phyloP scores from a whole-genome alignment of 164 flowering plant genomes.

The Echeveria elegans region DNA sequence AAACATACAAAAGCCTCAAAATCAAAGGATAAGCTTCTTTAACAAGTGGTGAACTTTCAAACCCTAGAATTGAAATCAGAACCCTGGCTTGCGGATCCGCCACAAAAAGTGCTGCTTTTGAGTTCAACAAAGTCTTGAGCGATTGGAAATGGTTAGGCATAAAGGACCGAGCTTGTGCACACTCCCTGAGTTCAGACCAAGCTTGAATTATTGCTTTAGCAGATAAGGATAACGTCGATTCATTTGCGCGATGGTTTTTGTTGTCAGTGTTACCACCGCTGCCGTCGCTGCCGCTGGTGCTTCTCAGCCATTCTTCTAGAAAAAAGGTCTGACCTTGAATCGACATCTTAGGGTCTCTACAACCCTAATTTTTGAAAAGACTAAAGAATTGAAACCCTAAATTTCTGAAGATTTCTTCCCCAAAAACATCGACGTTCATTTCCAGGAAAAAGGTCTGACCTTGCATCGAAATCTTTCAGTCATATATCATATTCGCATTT shows the following conservation, averaged over 20 bases:
- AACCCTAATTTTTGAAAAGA: neutral
- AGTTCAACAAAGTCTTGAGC: slow-evolving; percentile 41
- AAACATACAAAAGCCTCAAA: slow-evolving; percentile 71
- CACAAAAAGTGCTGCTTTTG: slow-evolving; percentile 53
- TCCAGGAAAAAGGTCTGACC: neutral
- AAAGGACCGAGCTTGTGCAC: slow-evolving; percentile 30
- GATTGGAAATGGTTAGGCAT: slow-evolving; percentile 39
- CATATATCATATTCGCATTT: no score
- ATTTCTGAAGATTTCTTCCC: no score
- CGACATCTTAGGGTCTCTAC: slow-evolving; percentile 20
- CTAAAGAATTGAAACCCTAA: neutral
- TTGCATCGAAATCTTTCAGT: no score
- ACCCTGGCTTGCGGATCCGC: slow-evolving; percentile 93
- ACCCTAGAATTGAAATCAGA: slow-evolving; percentile 53
- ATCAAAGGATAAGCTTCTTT: slow-evolving; percentile 44
- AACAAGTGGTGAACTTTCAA: slow-evolving; percentile 33
- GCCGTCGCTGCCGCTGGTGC: slow-evolving; percentile 6
- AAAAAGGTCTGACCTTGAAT: slow-evolving; percentile 38
- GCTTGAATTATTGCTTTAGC: slow-evolving; percentile 72
- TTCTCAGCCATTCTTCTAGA: slow-evolving; percentile 72
- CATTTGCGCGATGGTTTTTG: slow-evolving; percentile 14
- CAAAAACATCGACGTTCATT: no score
- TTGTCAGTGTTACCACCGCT: slow-evolving; percentile 17
- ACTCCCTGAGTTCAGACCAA: slow-evolving; percentile 79
- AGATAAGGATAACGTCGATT: slow-evolving; percentile 39